Percentiles rank a stretch among this genome's conserved stretches.
Evolutionary conservation across 805 yeast species (phyloP).

Genomic region (Candida michaelii): DNA sequence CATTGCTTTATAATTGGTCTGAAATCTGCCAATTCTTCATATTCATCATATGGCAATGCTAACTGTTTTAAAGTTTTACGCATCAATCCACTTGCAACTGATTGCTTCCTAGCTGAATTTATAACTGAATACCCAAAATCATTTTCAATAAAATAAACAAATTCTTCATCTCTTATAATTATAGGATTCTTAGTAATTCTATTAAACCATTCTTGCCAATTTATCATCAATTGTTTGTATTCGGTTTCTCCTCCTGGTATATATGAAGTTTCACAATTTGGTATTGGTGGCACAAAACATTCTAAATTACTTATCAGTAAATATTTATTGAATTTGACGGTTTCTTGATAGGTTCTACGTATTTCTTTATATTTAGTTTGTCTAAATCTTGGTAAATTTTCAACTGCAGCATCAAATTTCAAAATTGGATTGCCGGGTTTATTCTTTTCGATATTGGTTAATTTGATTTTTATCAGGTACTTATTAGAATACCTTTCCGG

Average conservation of each 20-base stretch:
- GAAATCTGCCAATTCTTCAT: slow-evolving; percentile 74
- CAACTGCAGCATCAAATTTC: slow-evolving; percentile 54
- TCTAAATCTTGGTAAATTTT: slow-evolving; percentile 72
- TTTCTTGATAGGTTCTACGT: slow-evolving; percentile 78
- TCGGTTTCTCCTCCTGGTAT: slow-evolving; percentile 88
- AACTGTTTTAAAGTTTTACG: slow-evolving; percentile 90
- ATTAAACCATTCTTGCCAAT: slow-evolving; percentile 85
- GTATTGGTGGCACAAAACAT: slow-evolving; percentile 89
- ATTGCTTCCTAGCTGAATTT: slow-evolving; percentile 53
- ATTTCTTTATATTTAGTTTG: slow-evolving; percentile 68
- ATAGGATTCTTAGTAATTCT: slow-evolving; percentile 73
- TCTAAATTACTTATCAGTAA: slow-evolving; percentile 82
- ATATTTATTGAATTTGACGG: slow-evolving; percentile 72
- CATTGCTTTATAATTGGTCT: slow-evolving; percentile 83
- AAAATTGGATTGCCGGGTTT: slow-evolving; percentile 79
- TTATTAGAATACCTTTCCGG: slow-evolving; percentile 51
- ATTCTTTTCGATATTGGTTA: slow-evolving; percentile 69
- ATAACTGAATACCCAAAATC: slow-evolving; percentile 67
- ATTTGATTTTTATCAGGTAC: slow-evolving; percentile 50
- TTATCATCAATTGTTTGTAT: slow-evolving; percentile 49
- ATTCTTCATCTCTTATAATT: slow-evolving; percentile 83
- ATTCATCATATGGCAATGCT: slow-evolving; percentile 88
- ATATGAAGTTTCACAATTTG: slow-evolving; percentile 69
- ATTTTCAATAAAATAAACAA: slow-evolving; percentile 78
- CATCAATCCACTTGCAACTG: slow-evolving; percentile 78